A percentile compares a stretch with the other conserved stretches of the same genome.
Evolutionary conservation across 176 grass and related monocot species (phyloP).

Genomic region (Oryza officinalis): DNA sequence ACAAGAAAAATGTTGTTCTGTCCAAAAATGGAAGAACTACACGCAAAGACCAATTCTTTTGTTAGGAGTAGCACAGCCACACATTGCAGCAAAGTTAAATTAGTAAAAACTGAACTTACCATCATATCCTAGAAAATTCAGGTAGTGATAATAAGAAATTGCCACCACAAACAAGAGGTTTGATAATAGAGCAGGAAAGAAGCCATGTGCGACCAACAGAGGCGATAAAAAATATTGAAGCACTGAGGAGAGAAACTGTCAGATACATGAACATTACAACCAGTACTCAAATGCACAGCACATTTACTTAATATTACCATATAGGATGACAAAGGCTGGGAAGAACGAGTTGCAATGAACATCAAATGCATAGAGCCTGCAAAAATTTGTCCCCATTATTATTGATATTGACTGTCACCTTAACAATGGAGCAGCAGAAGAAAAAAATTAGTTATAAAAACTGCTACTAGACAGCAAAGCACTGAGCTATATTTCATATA

Average conservation of each 20-base stretch:
- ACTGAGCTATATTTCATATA: background rate
- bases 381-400: background rate
- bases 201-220: slow-evolving; percentile 85
- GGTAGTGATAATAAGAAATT: slow-evolving; percentile 94
- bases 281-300: slow-evolving; percentile 13
- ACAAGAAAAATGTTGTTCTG: slow-evolving; percentile 97
- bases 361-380: slow-evolving; percentile 97
- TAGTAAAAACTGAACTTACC: slow-evolving; percentile 47
- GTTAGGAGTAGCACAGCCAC: slow-evolving; percentile 19
- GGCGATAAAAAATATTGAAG: slow-evolving; percentile 94
- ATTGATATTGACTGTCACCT: background rate
- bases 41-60: background rate
- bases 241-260: slow-evolving; percentile 53
- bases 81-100: background rate
- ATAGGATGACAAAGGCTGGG: slow-evolving; percentile 89
- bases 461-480: background rate
- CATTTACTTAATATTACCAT: slow-evolving; percentile 55
- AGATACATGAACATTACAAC: slow-evolving; percentile 23
- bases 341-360: slow-evolving; percentile 99
- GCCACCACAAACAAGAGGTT: slow-evolving; percentile 88
- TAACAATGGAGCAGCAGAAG: background rate
- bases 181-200: slow-evolving; percentile 82
- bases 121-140: slow-evolving; percentile 98
- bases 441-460: background rate
- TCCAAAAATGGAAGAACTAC: slow-evolving; percentile 93